Evolutionary conservation across 2,329 filamentous ascomycete genomes (phyloP).

Genomic region (Aspergillus sergii): DNA sequence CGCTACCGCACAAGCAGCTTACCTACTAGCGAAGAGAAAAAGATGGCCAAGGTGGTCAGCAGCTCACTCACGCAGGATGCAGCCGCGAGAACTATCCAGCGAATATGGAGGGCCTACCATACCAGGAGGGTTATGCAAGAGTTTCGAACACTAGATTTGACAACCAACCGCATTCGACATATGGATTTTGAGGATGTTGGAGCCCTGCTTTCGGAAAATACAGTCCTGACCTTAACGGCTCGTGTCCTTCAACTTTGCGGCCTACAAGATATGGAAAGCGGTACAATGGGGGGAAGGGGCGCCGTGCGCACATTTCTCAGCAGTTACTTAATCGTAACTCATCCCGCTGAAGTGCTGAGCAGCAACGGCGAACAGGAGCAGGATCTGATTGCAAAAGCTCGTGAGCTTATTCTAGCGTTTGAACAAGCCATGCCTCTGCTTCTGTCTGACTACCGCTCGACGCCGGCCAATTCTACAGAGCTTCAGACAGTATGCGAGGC

Average conservation of each 20-base stretch:
- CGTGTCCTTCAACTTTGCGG: slow-evolving; percentile 60
- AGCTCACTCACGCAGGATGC: slow-evolving; percentile 51
- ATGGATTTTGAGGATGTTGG: slow-evolving; percentile 64
- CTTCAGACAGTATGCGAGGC: slow-evolving; percentile 56
- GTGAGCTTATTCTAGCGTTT: slow-evolving; percentile 60
- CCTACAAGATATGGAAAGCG: slow-evolving; percentile 55
- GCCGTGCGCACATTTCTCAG: slow-evolving; percentile 65
- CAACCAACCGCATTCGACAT: slow-evolving; percentile 54
- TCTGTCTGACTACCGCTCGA: slow-evolving; percentile 44
- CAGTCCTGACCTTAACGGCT: slow-evolving; percentile 56
- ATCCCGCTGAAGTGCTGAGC: slow-evolving; percentile 63
- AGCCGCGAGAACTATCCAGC: slow-evolving; percentile 61
- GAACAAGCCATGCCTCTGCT: slow-evolving; percentile 56
- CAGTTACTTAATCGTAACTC: slow-evolving; percentile 64
- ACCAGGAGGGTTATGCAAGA: slow-evolving; percentile 52
- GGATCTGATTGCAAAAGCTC: slow-evolving; percentile 63
- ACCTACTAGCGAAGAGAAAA: slow-evolving; percentile 49
- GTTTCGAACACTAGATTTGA: slow-evolving; percentile 56
- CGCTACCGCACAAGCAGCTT: slow-evolving; percentile 56
- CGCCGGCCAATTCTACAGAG: slow-evolving; percentile 48
- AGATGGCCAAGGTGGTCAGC: slow-evolving; percentile 36
- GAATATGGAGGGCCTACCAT: slow-evolving; percentile 57
- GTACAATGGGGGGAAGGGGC: slow-evolving; percentile 51
- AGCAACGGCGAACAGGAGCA: slow-evolving; percentile 64
- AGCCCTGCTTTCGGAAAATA: slow-evolving; percentile 55